These are phyloP conservation scores for Fusarium sp. DNA, from an alignment of 2,329 filamentous ascomycete genomes.

Conservation along the genomic window DNA sequence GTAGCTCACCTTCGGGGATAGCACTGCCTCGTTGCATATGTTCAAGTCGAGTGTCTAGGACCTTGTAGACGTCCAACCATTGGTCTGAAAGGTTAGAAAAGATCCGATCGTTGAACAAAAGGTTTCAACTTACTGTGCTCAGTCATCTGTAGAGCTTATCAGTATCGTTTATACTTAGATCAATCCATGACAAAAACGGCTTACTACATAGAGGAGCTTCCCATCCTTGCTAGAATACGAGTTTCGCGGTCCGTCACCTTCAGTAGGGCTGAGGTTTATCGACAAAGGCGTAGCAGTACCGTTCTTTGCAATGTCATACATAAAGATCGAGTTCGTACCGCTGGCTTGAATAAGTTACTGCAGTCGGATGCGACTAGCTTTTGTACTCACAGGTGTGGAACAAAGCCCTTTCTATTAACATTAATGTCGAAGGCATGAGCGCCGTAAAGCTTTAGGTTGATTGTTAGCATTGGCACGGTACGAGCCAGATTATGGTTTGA, in stretches of 20 bases:
- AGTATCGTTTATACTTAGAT: too few relatives aligned
- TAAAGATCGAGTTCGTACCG: slow-evolving; percentile 7
- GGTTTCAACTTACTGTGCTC: not conserved
- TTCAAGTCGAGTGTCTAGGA: not conserved
- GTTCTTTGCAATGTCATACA: slow-evolving; percentile 13
- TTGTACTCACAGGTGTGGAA: not conserved
- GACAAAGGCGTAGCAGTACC: not conserved
- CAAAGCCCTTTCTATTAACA: slow-evolving; percentile 6
- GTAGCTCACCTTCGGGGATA: not conserved
- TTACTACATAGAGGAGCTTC: slow-evolving; percentile 9
- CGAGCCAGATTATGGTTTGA: not conserved
- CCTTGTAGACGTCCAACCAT: slow-evolving; percentile 3
- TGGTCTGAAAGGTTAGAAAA: not conserved
- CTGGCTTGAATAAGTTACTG: not conserved
- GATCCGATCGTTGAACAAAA: too few relatives aligned
- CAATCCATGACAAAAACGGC: not conserved
- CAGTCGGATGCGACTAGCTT: too few relatives aligned
- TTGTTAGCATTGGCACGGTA: not conserved
- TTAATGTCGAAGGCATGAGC: slow-evolving; percentile 11
- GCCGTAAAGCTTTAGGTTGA: not conserved
- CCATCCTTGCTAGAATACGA: slow-evolving; percentile 4
- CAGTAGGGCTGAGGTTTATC: not conserved
- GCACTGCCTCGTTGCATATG: slow-evolving; percentile 1
- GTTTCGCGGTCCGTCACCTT: slow-evolving; percentile 7
- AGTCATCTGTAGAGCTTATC: not conserved